phyloP scores from a whole-genome alignment of 139 green algal species.

The Chlamydomonas asymmetrica region DNA sequence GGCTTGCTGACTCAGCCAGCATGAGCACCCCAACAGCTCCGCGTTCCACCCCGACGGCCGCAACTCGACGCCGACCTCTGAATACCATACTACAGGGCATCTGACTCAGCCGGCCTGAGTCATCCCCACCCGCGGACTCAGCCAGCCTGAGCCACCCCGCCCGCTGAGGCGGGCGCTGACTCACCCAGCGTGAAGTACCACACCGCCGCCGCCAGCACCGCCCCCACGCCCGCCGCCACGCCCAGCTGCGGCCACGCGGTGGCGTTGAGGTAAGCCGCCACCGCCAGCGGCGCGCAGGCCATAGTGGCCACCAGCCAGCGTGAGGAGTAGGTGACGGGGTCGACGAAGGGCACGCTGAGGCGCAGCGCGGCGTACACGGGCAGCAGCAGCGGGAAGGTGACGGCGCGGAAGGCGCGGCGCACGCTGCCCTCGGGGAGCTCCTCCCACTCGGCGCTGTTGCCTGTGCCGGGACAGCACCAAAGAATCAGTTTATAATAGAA shows the following conservation, averaged over 20 bases:
- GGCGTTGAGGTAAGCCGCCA: slow-evolving; percentile 25
- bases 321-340: slow-evolving; percentile 56
- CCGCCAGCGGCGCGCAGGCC: slow-evolving; percentile 36
- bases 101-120: no score
- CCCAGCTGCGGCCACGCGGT: slow-evolving; percentile 6
- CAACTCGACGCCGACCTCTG: no score
- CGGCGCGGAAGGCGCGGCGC: slow-evolving; percentile 13
- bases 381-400: slow-evolving; percentile 46
- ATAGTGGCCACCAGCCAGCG: slow-evolving; percentile 65
- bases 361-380: slow-evolving; percentile 48
- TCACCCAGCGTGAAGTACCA: slow-evolving; percentile 18
- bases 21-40: no score
- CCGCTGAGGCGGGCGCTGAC: no score
- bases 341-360: slow-evolving; percentile 51
- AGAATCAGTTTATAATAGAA: no score
- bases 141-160: no score
- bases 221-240: slow-evolving; percentile 13
- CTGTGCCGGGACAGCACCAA: no score
- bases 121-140: no score
- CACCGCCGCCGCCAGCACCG: slow-evolving; percentile 6
- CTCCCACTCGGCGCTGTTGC: slow-evolving; percentile 49
- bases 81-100: no score
- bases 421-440: slow-evolving; percentile 26
- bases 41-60: no score
- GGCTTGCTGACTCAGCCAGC: no score